Base-by-base conservation (phyloP, 2,329 filamentous ascomycete genomes). In the Fusarium subtropicale region DNA sequence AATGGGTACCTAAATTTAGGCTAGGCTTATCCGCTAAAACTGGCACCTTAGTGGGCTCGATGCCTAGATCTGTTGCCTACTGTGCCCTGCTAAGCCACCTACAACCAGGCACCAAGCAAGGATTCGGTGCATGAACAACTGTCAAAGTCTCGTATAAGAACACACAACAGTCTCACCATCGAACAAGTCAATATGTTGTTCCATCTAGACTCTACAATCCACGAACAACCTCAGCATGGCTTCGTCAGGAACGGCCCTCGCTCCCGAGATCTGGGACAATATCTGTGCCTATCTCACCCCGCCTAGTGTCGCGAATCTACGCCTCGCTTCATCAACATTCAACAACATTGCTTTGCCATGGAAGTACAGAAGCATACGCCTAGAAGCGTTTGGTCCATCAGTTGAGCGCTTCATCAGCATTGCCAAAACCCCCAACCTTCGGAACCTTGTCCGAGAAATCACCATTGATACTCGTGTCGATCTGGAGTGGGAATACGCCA, bases 381-480 rank as follows among this genome's bases (percentile, higher is more conserved):
- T 74, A 1, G 60, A 71, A 20, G 64, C 51, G 7, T 41, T 53
- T 18, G 47, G 11, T 0, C n/a, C 30, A 1, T 74, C 71, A 2
- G 12, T 61, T 4, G 13, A 64, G 10, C 36, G 38, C 18, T 72
- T 74, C 22, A 30, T 66, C 28, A 26, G 48, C 0, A 52, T 74
- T 2, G 56, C 69, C 18, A 60, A 64, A 16, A 45, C 55, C 1
- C 48, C 58, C 1, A 22, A 33, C 2, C 50, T 74, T 0, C 45
- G 69, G 0, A 15, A 44, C 7, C 20, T 74, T 0, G 67, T 74
- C 2, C 38, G 60, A 0, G 69, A 69, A 1, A 36, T 74, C 7
- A 68, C 42, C 1, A 39, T 71, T 2, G 69, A 74, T 1, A 70
- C 69, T 5, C 64, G 48, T 4, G 31, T 74, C 16, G 59, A 59